These are phyloP conservation scores for Tubosaeta brunneosetosa DNA, from an alignment of 768 basidiomycete genomes.

Conservation along the genomic window DNA sequence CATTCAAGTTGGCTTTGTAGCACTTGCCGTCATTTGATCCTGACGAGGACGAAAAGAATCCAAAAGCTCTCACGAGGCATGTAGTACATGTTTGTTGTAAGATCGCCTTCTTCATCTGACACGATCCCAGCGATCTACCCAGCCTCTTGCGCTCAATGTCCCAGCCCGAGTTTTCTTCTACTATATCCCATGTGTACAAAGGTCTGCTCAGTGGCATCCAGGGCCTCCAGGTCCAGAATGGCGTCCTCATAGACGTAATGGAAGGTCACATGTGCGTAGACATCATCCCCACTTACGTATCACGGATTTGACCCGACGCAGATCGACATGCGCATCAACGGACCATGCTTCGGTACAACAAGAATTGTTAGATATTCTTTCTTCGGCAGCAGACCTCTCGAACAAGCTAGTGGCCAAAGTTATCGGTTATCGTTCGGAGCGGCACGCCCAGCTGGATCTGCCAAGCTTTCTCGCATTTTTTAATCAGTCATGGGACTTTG, in stretches of 20 bases:
- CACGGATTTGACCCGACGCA: constrained; percentile 17
- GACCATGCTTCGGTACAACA: constrained; percentile 49
- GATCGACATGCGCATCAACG: constrained; percentile 35
- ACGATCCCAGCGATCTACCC: constrained; percentile 34
- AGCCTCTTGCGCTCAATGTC: constrained; percentile 60
- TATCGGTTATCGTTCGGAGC: constrained; percentile 70
- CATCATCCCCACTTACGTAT: neutral
- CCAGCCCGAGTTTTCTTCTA: constrained; percentile 60
- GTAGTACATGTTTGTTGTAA: constrained; percentile 3
- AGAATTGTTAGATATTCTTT: constrained; percentile 72
- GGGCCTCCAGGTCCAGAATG: constrained; percentile 59
- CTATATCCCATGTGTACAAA: constrained; percentile 59
- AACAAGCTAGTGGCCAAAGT: constrained; percentile 79
- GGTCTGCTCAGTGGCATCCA: constrained; percentile 62
- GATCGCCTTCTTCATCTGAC: constrained; percentile 8
- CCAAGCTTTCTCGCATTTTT: constrained; percentile 77
- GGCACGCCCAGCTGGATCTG: constrained; percentile 69
- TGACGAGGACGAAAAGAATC: constrained; percentile 45
- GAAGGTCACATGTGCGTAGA: constrained; percentile 40
- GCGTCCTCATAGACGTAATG: constrained; percentile 55
- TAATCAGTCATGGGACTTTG: constrained; percentile 84
- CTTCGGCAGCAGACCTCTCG: constrained; percentile 78
- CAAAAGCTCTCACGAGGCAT: constrained; percentile 29
- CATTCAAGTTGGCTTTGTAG: constrained; percentile 31
- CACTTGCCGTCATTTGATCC: constrained; percentile 55